A percentile compares a stretch with the other conserved stretches of the same genome.
phyloP scores from a whole-genome alignment of 306 rosid species.

The Biancaea sappan region DNA sequence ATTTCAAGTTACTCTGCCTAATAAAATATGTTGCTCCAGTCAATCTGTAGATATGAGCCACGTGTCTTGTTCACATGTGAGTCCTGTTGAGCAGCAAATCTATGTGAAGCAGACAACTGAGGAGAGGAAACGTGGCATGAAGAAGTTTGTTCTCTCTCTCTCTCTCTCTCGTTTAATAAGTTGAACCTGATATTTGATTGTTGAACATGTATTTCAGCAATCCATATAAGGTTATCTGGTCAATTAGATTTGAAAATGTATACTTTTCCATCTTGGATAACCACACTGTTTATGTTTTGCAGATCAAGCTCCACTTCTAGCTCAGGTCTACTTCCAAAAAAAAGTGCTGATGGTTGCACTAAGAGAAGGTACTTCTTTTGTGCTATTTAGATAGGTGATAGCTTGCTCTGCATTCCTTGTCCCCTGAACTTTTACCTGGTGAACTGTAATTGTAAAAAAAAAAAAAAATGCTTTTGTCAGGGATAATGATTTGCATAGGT shows the following conservation, averaged over 20 bases:
- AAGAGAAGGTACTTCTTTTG: constrained; percentile 63
- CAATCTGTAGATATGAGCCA: constrained; percentile 44
- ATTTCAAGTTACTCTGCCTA: not conserved
- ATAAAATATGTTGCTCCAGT: constrained; percentile 45
- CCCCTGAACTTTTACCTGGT: constrained; percentile 17
- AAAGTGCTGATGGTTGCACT: constrained; percentile 71
- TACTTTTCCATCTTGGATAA: constrained; percentile 28
- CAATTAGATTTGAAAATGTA: constrained; percentile 1
- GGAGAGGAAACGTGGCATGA: constrained; percentile 45
- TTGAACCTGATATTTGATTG: constrained; percentile 21
- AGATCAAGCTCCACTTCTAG: constrained; percentile 57
- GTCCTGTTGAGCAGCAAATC: constrained; percentile 43
- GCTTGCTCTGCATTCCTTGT: constrained; percentile 9
- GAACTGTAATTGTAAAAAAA: constrained; percentile 27
- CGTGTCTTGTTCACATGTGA: constrained; percentile 38
- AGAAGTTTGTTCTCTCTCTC: constrained; percentile 53
- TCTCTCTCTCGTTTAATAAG: constrained; percentile 19
- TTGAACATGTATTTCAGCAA: constrained; percentile 28
- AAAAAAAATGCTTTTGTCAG: constrained; percentile 47
- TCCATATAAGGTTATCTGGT: constrained; percentile 27
- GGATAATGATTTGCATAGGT: constrained; percentile 91
- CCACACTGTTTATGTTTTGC: constrained; percentile 35
- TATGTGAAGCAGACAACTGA: constrained; percentile 46
- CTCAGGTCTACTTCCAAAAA: constrained; percentile 52
- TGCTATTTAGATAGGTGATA: constrained; percentile 21